Base-by-base conservation (phyloP, 495 filamentous ascomycete genomes). In the Neurospora discreta region DNA sequence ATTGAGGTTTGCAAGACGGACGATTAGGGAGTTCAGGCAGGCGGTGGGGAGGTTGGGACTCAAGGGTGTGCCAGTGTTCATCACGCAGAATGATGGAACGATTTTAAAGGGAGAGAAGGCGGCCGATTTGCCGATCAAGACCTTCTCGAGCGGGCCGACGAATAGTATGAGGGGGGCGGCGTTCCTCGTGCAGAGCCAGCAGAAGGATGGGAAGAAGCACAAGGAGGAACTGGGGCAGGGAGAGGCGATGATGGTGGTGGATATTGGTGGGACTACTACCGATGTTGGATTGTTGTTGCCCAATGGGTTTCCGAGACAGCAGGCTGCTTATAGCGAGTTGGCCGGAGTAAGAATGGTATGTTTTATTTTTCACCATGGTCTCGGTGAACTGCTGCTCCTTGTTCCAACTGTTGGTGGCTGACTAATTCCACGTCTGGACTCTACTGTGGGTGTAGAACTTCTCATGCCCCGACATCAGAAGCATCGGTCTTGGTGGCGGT, bases 161-260 rank as follows among this genome's bases (percentile, higher is more conserved):
- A 89, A 89, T 69, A 85, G 83, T 39, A 88, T 88, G 85, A 79
- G 85, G 3, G 87, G 87, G 5, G 87, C 87, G 7, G 85, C 85
- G 0, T 87, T 85, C 69, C 76, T 89, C 26, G 77, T 77, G 5
- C 77, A 75, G 71, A 8, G 8, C 7, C 74, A 75, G 73, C 40
- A 79, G 39, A 58, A 77, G 20, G 18, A 1, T 9, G 15, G 9
- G n/a, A 13, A 69, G 0, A 46, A n/a, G n/a, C n/a, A n/a, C n/a
- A n/a, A 33, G 39, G 26, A 23, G 5, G 65, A 38, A 43, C 41
- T 18, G 2, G 42, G 18, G 4, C 7, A 43, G 2, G 71, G 16
- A 16, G 80, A 83, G 38, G 78, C 77, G n/a, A 79, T 76, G 23
- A 80, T 85, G 71, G 84, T 87, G 2, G 81, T 86, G 2, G 84